Conservation (phyloP, 192 early-diverging fungal species). For the Funneliformis geosporum region DNA sequence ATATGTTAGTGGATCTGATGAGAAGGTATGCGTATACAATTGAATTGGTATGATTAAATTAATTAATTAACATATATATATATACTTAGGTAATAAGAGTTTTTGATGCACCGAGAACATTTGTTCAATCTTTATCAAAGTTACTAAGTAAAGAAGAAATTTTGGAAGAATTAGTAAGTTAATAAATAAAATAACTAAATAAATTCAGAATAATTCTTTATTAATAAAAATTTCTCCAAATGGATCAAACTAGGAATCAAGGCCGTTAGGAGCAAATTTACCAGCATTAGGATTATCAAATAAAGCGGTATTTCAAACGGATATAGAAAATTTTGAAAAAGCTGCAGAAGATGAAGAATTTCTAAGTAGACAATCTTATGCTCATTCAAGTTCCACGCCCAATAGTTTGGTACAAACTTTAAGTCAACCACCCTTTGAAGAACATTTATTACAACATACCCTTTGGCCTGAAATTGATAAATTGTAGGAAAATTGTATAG, state of each 20-base stretch:
- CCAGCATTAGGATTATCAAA: conserved; percentile 95
- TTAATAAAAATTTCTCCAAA: not conserved
- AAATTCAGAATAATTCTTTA: too few species aligned
- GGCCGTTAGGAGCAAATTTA: conserved; percentile 76
- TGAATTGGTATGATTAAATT: not conserved
- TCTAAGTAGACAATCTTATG: conserved; percentile 57
- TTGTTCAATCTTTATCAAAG: conserved; percentile 63
- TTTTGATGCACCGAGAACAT: conserved; percentile 82
- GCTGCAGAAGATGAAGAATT: conserved; percentile 63
- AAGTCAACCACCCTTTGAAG: conserved; percentile 81
- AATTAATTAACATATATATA: not conserved
- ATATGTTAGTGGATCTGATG: conserved; percentile 90
- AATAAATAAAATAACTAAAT: not conserved
- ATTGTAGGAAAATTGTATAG: conserved; percentile 55
- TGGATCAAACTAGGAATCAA: conserved; percentile 39
- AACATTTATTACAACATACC: conserved; percentile 83
- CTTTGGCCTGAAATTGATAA: conserved; percentile 97
- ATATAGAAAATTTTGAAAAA: conserved; percentile 45
- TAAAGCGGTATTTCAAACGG: conserved; percentile 80
- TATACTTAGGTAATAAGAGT: conserved; percentile 74
- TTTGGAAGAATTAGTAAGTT: conserved; percentile 44
- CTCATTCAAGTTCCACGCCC: conserved; percentile 50
- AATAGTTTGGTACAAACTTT: conserved; percentile 45
- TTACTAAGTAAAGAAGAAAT: conserved; percentile 49
- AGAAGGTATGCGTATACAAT: conserved; percentile 64